These are phyloP conservation scores for Cystobasidiaceae sp. DNA, from an alignment of 1,284 basidiomycete genomes.

Conservation along the genomic window DNA sequence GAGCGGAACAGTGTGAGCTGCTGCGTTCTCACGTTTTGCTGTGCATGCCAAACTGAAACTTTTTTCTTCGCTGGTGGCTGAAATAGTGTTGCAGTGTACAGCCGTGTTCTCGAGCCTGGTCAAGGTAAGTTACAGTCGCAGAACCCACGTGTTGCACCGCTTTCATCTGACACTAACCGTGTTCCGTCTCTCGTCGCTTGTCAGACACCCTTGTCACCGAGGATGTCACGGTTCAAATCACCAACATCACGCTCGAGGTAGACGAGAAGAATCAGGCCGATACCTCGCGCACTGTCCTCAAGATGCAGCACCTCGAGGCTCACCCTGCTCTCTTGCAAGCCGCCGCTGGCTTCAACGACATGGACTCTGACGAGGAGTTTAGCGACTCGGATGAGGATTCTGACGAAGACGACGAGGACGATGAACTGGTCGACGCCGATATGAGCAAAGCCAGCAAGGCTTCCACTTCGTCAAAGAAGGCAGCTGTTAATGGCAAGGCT, in stretches of 20 bases:
- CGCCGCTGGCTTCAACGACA: constrained; percentile 52
- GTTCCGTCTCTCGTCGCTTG: neutral
- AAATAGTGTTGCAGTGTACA: constrained; percentile 27
- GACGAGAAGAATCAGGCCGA: constrained; percentile 14
- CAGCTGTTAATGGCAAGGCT: constrained; percentile 30
- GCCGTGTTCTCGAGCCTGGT: constrained; percentile 21
- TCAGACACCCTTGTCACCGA: constrained; percentile 22
- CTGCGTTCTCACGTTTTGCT: neutral
- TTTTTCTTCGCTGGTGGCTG: constrained; percentile 24
- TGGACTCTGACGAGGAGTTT: constrained; percentile 52
- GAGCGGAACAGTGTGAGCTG: constrained; percentile 13
- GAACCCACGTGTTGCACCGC: too few species aligned
- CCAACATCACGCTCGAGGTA: constrained; percentile 28
- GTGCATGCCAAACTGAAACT: constrained; percentile 1
- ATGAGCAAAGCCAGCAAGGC: constrained; percentile 28
- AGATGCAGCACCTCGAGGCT: constrained; percentile 52
- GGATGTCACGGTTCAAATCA: constrained; percentile 30
- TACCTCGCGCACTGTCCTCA: constrained; percentile 58
- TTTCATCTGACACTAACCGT: too few species aligned
- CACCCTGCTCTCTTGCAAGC: constrained; percentile 45
- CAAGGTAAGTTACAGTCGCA: constrained; percentile 29
- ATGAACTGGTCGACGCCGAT: constrained; percentile 33
- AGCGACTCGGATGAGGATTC: constrained; percentile 46
- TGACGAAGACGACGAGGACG: too few species aligned
- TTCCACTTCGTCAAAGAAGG: constrained; percentile 18